phyloP scores from a whole-genome alignment of 306 rosid genomes.

The Hippophae rhamnoides region DNA sequence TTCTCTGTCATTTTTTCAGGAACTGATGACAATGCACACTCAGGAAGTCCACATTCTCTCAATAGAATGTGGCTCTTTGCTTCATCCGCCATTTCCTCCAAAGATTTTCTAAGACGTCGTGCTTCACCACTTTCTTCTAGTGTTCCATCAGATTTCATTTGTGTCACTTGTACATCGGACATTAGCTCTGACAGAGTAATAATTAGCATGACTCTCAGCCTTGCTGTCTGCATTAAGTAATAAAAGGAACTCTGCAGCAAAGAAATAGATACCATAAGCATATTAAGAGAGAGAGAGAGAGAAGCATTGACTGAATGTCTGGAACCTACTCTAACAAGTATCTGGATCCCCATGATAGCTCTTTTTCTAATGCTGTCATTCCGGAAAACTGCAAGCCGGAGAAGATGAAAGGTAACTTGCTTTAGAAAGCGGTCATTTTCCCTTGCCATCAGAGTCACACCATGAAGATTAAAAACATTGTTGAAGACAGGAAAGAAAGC shows the following conservation, averaged over 20 bases:
- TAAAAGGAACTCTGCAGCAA: constrained; percentile 89
- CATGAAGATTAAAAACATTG: constrained; percentile 72
- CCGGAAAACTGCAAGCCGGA: constrained; percentile 87
- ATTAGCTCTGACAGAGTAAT: constrained; percentile 90
- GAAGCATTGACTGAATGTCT: constrained; percentile 10
- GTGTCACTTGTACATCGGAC: constrained; percentile 99
- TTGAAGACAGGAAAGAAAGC: constrained; percentile 80
- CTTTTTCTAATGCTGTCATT: constrained; percentile 84
- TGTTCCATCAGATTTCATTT: constrained; percentile 89
- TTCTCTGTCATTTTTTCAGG: constrained; percentile 63
- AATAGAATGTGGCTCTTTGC: constrained; percentile 48
- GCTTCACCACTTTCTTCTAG: constrained; percentile 98
- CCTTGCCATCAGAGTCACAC: constrained; percentile 86
- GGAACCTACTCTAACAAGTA: constrained; percentile 81
- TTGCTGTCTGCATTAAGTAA: constrained; percentile 80
- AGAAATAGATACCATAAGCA: constrained; percentile 12
- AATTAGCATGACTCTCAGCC: constrained; percentile 92
- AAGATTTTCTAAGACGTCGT: constrained; percentile 70
- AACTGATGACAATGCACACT: constrained; percentile 49
- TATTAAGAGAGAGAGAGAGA: constrained; percentile 8
- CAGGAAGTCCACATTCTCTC: constrained; percentile 71
- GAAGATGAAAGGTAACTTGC: constrained; percentile 96
- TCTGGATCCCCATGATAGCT: constrained; percentile 90
- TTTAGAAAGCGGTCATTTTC: constrained; percentile 97
- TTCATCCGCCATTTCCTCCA: constrained; percentile 79